These are phyloP conservation scores for Erythrobasidium hasegawianum DNA, from an alignment of 1,284 basidiomycete species.

Conservation along the genomic window DNA sequence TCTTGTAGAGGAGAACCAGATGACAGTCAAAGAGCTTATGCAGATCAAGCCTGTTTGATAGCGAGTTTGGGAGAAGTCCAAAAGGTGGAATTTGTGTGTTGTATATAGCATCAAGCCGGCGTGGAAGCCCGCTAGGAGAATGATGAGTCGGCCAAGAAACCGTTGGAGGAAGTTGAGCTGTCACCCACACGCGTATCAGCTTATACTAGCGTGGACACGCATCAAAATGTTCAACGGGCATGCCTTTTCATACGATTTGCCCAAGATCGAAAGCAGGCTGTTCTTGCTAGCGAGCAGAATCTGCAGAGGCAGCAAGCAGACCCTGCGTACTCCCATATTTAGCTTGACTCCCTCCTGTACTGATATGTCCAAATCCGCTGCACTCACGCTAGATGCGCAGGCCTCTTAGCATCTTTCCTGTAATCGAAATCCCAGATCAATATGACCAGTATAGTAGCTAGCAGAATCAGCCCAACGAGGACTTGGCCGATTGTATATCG, in stretches of 20 bases:
- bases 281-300: neutral
- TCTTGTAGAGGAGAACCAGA: neutral
- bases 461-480: too few relatives aligned
- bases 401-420: neutral
- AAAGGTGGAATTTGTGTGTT: neutral
- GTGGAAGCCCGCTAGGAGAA: neutral
- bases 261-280: neutral
- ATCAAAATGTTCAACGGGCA: too few relatives aligned
- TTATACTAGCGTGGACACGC: too few relatives aligned
- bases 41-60: neutral
- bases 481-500: too few relatives aligned
- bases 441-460: too few relatives aligned
- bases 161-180: constrained; percentile 3
- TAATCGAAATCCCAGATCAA: constrained; percentile 2
- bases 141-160: neutral
- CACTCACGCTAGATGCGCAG: neutral
- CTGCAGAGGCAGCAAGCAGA: neutral
- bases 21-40: neutral
- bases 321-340: too few relatives aligned
- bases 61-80: neutral
- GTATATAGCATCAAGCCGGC: neutral
- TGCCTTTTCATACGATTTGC: constrained; percentile 14
- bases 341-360: too few relatives aligned
- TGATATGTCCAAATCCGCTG: too few relatives aligned
- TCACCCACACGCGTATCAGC: neutral